Base-by-base conservation (phyloP, 139 green algal genomes). In the Marvania coccoides region DNA sequence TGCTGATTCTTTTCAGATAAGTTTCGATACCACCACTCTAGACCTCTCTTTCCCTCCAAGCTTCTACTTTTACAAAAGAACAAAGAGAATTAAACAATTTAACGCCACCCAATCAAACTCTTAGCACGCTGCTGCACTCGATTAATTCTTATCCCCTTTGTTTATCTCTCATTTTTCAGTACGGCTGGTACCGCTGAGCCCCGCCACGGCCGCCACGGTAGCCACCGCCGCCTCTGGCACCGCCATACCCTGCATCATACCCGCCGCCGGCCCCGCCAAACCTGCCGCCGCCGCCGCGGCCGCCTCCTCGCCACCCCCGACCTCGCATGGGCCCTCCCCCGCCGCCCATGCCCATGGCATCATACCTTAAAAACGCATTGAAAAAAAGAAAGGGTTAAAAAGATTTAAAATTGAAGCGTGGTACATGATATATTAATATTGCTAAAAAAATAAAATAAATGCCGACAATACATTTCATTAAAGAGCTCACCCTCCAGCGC, bases 131-230 rank as follows among this genome's bases (percentile, higher is more conserved):
- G n/a, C n/a, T n/a, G n/a, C n/a, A n/a, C n/a, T n/a, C n/a, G n/a
- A n/a, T n/a, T n/a, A n/a, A n/a, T n/a, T n/a, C n/a, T n/a, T n/a
- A 51, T 51, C 19, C 42, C 19, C 42, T 51, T 51, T 19, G 42
- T 51, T 51, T 51, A 51, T 51, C 42, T 28, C 42, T 19, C 19
- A 51, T 51, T 51, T 51, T 51, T 51, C 45, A 81, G 39, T 81
- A 81, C 12, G 74, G 74, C 15, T 54, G 28, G 54, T 79, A 81
- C 13, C 74, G 55, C 31, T 58, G 67, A 42, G 61, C 58, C 6
- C 64, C 63, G 8, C 61, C 57, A 6, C 67, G 56, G 47, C 33
- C 6, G 26, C 65, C 31, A n/a, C 56, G 57, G 2, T 56, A 47
- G 3, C 61, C 51, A 13, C 70, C 38, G 36, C 73, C 63, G 35